Percentiles rank a stretch among this genome's conserved stretches.
Evolutionary conservation across 352 stramenopile species (phyloP).

Genomic region (Phytophthora capsici): DNA sequence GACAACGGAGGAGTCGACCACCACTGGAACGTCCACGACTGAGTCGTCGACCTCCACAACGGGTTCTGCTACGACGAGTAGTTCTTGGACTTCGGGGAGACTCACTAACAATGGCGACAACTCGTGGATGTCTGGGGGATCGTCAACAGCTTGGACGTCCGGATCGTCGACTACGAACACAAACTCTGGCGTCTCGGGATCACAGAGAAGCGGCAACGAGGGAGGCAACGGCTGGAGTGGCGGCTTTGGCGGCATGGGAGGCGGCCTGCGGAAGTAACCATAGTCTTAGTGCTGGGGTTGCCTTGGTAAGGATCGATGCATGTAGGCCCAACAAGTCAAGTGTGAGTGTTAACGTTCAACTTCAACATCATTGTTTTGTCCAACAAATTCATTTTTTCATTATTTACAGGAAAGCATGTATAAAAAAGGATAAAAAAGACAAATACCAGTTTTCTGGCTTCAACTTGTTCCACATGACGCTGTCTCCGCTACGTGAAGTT

Average conservation of each 20-base stretch:
- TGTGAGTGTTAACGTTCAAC: too few relatives aligned
- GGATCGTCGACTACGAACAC: slow-evolving; percentile 9
- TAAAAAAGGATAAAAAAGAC: too few relatives aligned
- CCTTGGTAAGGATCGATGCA: too few relatives aligned
- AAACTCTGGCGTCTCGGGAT: slow-evolving; percentile 4
- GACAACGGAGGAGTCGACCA: background rate
- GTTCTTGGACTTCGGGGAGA: slow-evolving; percentile 4
- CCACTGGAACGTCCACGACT: slow-evolving; percentile 2
- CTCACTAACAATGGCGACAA: slow-evolving; percentile 3
- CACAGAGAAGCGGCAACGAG: slow-evolving; percentile 19
- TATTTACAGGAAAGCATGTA: too few relatives aligned
- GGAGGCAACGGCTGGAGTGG: slow-evolving; percentile 31
- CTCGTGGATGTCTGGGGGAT: slow-evolving; percentile 12
- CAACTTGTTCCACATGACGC: too few relatives aligned
- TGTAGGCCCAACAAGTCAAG: too few relatives aligned
- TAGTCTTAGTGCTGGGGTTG: too few relatives aligned
- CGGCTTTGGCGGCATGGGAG: slow-evolving; percentile 32
- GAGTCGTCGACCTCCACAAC: slow-evolving; percentile 1
- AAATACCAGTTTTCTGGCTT: too few relatives aligned
- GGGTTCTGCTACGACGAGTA: slow-evolving; percentile 1
- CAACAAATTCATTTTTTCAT: too few relatives aligned
- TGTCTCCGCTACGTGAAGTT: too few relatives aligned
- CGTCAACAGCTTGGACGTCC: slow-evolving; percentile 1
- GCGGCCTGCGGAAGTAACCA: slow-evolving; percentile 20
- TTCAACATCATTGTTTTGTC: too few relatives aligned